phyloP scores from a whole-genome alignment of 1,284 basidiomycete genomes.

The Rhizoctonia solani region DNA sequence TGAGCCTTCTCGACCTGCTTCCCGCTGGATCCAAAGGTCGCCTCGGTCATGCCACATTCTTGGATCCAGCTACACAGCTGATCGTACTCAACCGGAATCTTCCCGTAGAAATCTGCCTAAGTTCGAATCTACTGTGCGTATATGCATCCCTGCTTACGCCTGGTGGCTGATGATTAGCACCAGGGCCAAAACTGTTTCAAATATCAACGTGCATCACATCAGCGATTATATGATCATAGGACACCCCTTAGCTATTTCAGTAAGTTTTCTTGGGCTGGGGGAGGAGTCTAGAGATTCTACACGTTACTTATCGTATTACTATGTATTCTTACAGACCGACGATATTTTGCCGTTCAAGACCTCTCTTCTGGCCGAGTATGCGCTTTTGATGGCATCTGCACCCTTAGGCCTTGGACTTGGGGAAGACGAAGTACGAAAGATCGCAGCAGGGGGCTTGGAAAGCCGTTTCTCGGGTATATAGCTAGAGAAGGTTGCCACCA shows the following conservation, averaged over 20 bases:
- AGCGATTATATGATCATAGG: constrained; percentile 62
- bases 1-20: constrained; percentile 64
- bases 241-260: constrained; percentile 76
- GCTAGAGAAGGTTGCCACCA: no score
- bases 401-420: constrained; percentile 70
- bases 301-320: no score
- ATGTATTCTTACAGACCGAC: constrained; percentile 62
- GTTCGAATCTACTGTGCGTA: constrained; percentile 74
- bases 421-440: constrained; percentile 57
- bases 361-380: constrained; percentile 72
- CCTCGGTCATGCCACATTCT: constrained; percentile 81
- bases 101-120: constrained; percentile 79
- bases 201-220: constrained; percentile 72
- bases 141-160: not conserved
- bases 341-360: constrained; percentile 77
- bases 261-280: constrained; percentile 48
- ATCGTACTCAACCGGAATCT: constrained; percentile 62
- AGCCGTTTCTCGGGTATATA: constrained; percentile 50
- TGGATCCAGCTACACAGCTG: constrained; percentile 62
- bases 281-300: not conserved
- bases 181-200: constrained; percentile 70
- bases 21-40: constrained; percentile 47
- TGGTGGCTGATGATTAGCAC: not conserved
- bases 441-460: constrained; percentile 67
- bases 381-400: constrained; percentile 66